Base-by-base conservation (phyloP, 1,284 basidiomycete genomes). In the Fomitopsis palustris region DNA sequence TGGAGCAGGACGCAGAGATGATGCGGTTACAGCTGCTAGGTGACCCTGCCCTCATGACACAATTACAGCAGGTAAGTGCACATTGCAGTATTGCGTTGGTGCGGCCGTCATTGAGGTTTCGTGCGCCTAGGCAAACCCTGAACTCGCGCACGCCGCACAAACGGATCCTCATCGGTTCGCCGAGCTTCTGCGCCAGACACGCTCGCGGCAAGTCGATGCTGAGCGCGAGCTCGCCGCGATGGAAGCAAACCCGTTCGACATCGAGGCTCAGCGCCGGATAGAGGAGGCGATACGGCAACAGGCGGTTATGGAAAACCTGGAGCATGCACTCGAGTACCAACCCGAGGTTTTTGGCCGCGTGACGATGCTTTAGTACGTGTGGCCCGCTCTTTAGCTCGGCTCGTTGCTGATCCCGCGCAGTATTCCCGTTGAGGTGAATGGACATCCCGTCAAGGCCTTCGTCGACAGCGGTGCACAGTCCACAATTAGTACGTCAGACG, bases 391-490 rank as follows among this genome's bases (percentile, higher is more conserved):
- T 23, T 53, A 37, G 55, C 54, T 23, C 57, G 21, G 56, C 60
- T 29, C 56, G 37, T 60, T 39, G 25, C 31, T 64, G 27, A 58
- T 17, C 8, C 17, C 10, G 16, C 41, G 16, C 54, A 93, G 90
- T 64, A 87, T 93, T 59, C 83, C 83, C 17, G 88, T 96, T 0
- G 95, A 98, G 69, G 95, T 99, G 3, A 99, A 99, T 68, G 92
- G 92, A 0, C 82, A 84, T 56, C 87, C 88, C 1, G 87, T 98
- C 38, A 97, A 96, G 72, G 97, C 97, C 0, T 99, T 99, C 69
- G 97, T 99, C 25, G 96, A 99, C 71, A 96, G 94, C 64, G 96
- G 96, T 27, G 96, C 97, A 3, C 97, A 99, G 67, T 86, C 88
- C 57, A 98, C 96, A 0, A 98, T 98, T 76, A 97, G 94, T 96